Percentiles rank a stretch among this genome's conserved stretches.
phyloP scores from a whole-genome alignment of 306 rosid species.

The Quercus cerris region DNA sequence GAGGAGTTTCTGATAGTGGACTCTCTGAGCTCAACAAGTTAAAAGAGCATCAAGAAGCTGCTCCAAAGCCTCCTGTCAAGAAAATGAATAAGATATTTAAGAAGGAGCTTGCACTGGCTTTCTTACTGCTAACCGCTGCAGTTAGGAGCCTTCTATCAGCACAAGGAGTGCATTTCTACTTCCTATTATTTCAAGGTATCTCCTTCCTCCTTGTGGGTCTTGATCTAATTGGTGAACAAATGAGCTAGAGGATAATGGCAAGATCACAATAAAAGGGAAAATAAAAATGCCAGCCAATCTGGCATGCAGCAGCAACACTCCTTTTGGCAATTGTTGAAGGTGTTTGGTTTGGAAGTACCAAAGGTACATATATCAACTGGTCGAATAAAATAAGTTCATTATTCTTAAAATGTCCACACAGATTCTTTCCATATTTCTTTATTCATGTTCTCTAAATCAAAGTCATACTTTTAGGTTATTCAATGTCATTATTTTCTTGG shows the following conservation, averaged over 20 bases:
- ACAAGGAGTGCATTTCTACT: conserved; percentile 81
- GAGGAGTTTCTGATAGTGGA: conserved; percentile 56
- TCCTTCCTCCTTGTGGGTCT: conserved; percentile 72
- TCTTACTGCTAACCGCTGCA: conserved; percentile 70
- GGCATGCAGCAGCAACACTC: conserved; percentile 20
- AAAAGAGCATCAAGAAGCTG: conserved; percentile 44
- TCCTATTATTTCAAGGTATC: conserved; percentile 68
- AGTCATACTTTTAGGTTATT: conserved; percentile 18
- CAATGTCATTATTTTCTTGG: conserved; percentile 10
- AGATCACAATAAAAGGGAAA: conserved; percentile 19
- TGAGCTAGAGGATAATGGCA: conserved; percentile 39
- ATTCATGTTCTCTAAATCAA: conserved; percentile 4
- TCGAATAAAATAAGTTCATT: conserved; percentile 37
- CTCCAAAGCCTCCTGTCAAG: conserved; percentile 32
- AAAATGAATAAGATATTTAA: conserved; percentile 64
- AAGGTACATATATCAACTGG: conserved; percentile 28
- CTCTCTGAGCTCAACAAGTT: conserved; percentile 58
- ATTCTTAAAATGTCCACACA: conserved; percentile 29
- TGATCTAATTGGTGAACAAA: conserved; percentile 76
- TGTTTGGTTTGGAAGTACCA: conserved; percentile 24
- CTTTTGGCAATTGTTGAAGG: conserved; percentile 23
- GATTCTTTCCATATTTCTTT: conserved; percentile 15
- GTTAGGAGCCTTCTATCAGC: conserved; percentile 69
- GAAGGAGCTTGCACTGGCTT: conserved; percentile 76
- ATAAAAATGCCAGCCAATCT: conserved; percentile 32